Evolutionary conservation across 805 yeast genomes (phyloP), one percentile per base, ranked within the genome.

Genomic region (Komagataella mondaviorum): DNA sequence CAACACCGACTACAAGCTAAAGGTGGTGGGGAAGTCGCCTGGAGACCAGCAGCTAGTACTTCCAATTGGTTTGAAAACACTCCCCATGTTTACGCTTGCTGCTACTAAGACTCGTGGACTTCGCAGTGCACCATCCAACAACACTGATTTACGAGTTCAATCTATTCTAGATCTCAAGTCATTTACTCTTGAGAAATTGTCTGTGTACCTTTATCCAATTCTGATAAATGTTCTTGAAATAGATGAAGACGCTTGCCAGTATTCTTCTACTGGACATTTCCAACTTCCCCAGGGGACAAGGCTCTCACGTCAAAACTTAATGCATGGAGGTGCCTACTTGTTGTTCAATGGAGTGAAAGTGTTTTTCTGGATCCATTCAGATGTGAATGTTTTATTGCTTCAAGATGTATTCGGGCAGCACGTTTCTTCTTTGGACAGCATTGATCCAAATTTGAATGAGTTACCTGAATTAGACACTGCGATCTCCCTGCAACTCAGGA

Each of bases 191-290:
- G 80, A 77, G 20, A 72, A 73, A 49, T 68, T 90, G 18, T 68
- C 81, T 20, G 76, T 76, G 53, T 81, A 79, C 55, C 71, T 93
- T 44, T 93, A 90, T 60, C 98, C 99, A 1, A 80, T 85, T 8
- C 70, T 91, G 52, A 72, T 85, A 36, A 86, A 85, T 45, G 64
- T 91, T 23, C 96, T 89, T 62, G 72, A 77, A 3, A 64, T 87
- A 53, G 66, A 67, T 2, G 83, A 77, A 7, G 69, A 68, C 1
- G 95, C 87, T 55, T 80, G 81, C 46, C 69, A 70, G 5, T 67
- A 61, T 23, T 77, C 76, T 55, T 66, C 70, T 58, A 64, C 56
- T 56, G 75, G 62, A 51, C 58, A 64, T 54, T 76, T 78, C 62
- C 65, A 58, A n/a, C 59, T 73, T 56, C 95, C 84, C 2, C 67